These are phyloP conservation scores for Leucogyrophana mollusca DNA, from an alignment of 768 basidiomycete genomes.

Conservation along the genomic window DNA sequence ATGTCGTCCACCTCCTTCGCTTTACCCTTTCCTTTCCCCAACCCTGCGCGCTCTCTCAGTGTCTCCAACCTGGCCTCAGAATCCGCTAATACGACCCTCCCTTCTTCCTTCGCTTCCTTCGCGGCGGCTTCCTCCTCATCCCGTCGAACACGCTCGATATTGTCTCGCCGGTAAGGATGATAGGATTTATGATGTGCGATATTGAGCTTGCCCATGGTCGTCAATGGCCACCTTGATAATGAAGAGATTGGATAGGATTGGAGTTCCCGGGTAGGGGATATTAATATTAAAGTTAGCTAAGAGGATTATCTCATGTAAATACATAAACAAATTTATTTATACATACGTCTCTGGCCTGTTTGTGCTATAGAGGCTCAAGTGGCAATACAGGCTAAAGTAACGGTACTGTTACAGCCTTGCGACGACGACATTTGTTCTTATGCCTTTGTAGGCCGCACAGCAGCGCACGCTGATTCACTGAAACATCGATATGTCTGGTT, in stretches of 20 bases:
- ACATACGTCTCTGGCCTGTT: no score
- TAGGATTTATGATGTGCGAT: constrained; percentile 92
- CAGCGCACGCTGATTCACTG: not conserved
- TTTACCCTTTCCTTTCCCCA: constrained; percentile 36
- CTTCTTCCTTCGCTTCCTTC: constrained; percentile 70
- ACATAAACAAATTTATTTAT: no score
- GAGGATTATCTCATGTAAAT: no score
- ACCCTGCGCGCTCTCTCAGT: constrained; percentile 61
- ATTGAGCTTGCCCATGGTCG: constrained; percentile 76
- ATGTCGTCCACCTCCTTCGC: constrained; percentile 37
- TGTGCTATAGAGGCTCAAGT: no score
- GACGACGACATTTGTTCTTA: no score
- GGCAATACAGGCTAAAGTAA: no score
- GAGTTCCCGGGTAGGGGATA: no score
- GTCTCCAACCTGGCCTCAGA: constrained; percentile 74
- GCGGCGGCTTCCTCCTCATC: constrained; percentile 79
- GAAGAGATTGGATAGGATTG: no score
- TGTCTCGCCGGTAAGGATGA: constrained; percentile 82
- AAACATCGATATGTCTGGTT: constrained; percentile 34
- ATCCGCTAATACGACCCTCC: constrained; percentile 71
- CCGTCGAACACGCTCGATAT: constrained; percentile 73
- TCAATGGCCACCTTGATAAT: no score
- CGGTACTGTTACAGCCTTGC: no score
- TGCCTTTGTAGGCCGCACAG: no score
- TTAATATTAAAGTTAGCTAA: no score